Evolutionary conservation across 164 flowering plant genomes (phyloP), one percentile per base, ranked within the genome.

Genomic region (Aristolochia contorta): DNA sequence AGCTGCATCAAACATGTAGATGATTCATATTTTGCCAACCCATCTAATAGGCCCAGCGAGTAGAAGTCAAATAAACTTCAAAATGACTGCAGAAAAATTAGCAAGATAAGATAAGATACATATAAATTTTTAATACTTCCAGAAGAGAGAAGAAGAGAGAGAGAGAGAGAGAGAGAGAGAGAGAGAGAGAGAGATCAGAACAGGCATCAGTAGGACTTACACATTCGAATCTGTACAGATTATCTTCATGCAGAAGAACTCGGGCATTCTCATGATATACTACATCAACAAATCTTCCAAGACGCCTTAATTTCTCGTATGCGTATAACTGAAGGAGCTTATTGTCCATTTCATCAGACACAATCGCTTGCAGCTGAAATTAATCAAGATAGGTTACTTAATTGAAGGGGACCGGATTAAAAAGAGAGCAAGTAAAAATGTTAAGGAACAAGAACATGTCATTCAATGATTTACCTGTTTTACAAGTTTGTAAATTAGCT

Each of bases 201-300:
- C 30, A 27, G 30, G 30, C 30, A 37, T 37, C 43, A 37, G 30
- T 16, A 24, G 66, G 16, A 70, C 94, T 1, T 84, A 94, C 99
- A 74, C 86, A 84, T 82, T 88, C 91, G 55, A 94, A 70, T 10
- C 96, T 82, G 62, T 91, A 94, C 21, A 87, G 83, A 73, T 84
- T 88, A 64, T 89, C 96, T 45, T 91, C 95, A 67, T 83, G 95
- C 45, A 91, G 87, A 62, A 91, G 82, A 65, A 84, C 82, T 58
- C 91, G 93, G 12, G 86, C 89, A 77, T 94, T 94, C 67, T 80
- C 96, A 65, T 84, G 75, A 75, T 94, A 89, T 63, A 88, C 95
- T 45, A 73, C 45, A 78, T 91, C 97, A 65, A 77, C 57, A 65
- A 85, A 85, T 68, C 80, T 79, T 66, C 68, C 85, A 54, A 78